Base-by-base conservation (phyloP, 1,284 basidiomycete species). In the Moesziomyces globuligerus region DNA sequence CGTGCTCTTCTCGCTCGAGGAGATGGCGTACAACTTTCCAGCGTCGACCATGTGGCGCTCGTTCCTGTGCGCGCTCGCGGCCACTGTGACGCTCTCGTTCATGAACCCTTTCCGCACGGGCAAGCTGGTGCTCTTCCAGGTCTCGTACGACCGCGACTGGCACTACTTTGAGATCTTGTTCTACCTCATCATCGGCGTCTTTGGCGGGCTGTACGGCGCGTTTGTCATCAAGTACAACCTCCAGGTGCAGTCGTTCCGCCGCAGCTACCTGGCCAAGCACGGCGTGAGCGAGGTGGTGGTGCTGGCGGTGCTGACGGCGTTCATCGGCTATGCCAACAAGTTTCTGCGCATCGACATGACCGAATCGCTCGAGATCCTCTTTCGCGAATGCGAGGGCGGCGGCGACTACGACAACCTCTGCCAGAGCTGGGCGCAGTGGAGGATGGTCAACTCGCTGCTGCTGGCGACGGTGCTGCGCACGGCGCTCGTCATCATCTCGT, bases 21-120 rank as follows among this genome's bases (percentile, higher is more conserved):
- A 50, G 47, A 64, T 98, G 95, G 95, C 93, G 79, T 91, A 93
- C 81, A 90, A 90, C 34, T 98, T 96, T 83, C 95, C 92, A 44
- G 94, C 95, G 81, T 90, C 93, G 81, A 98, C 95, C 2, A 97
- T 98, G 93, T 98, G 94, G 94, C 86, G 91, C 72, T 94, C 91
- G 78, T 98, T 98, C 83, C 90, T 98, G 76, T 98, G 96, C 83
- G 96, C 96, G 13, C 85, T 99, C 49, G 91, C 97, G 23, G 95
- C 96, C 3, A 98, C 95, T 0, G 93, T 98, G 70, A 95, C 94
- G 0, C 86, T 99, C 26, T 91, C 94, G 90, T 91, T 92, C 3
- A 94, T 99, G 91, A 98, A 98, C 81, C 96, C 96, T 0, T 99
- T 94, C 85, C 88, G 94, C 24, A 98, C 96, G 0, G 96, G 96